Conservation (phyloP, 2,329 filamentous ascomycete species). For the Penicillium digitatum region DNA sequence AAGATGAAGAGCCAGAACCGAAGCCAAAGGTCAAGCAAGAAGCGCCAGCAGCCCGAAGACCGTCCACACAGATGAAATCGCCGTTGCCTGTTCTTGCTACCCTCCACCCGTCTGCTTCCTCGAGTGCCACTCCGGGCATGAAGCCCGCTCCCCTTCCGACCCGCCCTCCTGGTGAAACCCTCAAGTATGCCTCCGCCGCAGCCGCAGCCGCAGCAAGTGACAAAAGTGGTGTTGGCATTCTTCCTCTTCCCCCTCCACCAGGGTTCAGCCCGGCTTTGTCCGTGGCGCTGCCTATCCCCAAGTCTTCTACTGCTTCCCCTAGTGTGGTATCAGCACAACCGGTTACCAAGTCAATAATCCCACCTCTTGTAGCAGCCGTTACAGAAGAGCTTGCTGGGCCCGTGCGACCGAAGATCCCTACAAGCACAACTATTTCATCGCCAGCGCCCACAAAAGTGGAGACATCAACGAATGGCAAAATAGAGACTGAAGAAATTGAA, state of each 20-base stretch:
- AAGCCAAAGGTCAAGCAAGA: conserved; percentile 60
- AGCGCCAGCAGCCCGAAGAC: conserved; percentile 58
- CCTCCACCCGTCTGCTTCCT: conserved; percentile 60
- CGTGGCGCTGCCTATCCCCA: conserved; percentile 49
- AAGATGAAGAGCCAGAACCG: conserved; percentile 71
- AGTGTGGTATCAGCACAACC: conserved; percentile 49
- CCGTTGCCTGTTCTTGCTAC: conserved; percentile 90
- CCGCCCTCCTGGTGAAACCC: conserved; percentile 77
- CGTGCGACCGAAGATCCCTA: conserved; percentile 52
- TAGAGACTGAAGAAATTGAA: conserved; percentile 47
- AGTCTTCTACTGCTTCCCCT: conserved; percentile 58
- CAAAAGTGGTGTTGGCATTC: conserved; percentile 83
- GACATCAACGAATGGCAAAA: conserved; percentile 51
- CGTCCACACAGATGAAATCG: conserved; percentile 90
- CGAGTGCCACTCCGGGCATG: conserved; percentile 61
- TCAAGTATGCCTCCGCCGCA: conserved; percentile 96
- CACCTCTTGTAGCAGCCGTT: conserved; percentile 33
- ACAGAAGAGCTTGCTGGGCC: conserved; percentile 38
- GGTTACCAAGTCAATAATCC: conserved; percentile 37
- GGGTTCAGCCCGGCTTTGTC: conserved; percentile 54
- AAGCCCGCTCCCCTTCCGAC: conserved; percentile 87
- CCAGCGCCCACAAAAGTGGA: conserved; percentile 47
- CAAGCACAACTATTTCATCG: conserved; percentile 42
- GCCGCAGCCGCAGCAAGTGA: conserved; percentile 89
- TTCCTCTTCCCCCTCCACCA: conserved; percentile 86